Conservation (phyloP, 2,329 filamentous ascomycete species). For the Beauveria medogensis region DNA sequence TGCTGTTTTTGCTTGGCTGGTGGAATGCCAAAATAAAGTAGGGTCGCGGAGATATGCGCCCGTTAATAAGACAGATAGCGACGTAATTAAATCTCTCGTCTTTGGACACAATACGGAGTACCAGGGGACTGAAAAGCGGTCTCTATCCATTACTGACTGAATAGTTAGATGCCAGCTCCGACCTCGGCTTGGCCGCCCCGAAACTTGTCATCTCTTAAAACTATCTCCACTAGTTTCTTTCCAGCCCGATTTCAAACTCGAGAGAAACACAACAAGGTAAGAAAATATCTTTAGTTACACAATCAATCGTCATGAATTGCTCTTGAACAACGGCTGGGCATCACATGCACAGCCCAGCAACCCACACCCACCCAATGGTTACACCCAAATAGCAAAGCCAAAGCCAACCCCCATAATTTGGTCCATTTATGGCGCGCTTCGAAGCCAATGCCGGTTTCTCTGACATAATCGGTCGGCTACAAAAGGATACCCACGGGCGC, state of each 20-base stretch:
- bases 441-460: not conserved
- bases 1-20: not conserved
- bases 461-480: constrained; percentile 11
- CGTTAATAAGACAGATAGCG: constrained; percentile 11
- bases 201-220: not conserved
- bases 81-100: constrained; percentile 11
- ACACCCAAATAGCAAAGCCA: not conserved
- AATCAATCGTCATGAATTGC: not conserved
- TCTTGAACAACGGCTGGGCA: not conserved
- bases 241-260: not conserved
- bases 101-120: not conserved
- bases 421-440: not conserved
- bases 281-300: not conserved
- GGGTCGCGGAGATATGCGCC: constrained; percentile 3
- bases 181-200: constrained; percentile 2
- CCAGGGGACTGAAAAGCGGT: not conserved
- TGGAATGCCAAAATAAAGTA: not conserved
- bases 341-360: constrained; percentile 1
- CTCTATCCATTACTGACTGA: not conserved
- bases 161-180: not conserved
- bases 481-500: constrained; percentile 8
- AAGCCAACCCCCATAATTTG: not conserved
- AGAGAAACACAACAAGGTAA: not conserved
- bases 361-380: not conserved
- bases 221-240: not conserved